phyloP scores from a whole-genome alignment of 2,329 filamentous ascomycete genomes.

The Penicillium rolfsii region DNA sequence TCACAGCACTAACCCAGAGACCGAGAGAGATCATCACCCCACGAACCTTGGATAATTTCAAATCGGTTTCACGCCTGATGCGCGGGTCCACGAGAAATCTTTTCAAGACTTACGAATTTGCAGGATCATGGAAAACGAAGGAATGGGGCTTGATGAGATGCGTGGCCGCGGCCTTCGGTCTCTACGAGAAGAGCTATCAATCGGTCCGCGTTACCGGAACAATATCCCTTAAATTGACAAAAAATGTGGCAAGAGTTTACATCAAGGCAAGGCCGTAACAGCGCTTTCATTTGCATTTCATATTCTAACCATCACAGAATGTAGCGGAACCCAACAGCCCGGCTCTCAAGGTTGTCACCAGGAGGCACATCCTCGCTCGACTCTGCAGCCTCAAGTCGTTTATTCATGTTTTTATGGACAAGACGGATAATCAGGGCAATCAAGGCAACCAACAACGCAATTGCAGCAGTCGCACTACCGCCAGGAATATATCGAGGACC shows the following conservation, averaged over 20 bases:
- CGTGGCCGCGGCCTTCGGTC: too few relatives aligned
- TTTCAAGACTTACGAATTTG: too few relatives aligned
- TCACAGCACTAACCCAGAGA: conserved; percentile 6
- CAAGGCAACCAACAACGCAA: conserved; percentile 41
- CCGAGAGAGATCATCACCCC: conserved; percentile 50
- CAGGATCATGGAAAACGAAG: too few relatives aligned
- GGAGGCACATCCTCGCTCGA: neutral
- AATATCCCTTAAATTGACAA: too few relatives aligned
- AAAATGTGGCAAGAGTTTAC: neutral
- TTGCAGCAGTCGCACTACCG: conserved; percentile 40
- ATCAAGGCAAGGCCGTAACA: neutral
- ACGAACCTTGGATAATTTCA: conserved; percentile 57
- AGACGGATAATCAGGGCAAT: conserved; percentile 41
- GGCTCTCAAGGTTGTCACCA: neutral
- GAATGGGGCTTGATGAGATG: too few relatives aligned
- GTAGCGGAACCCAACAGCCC: neutral
- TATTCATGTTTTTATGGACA: conserved; percentile 41
- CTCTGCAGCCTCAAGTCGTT: conserved; percentile 33
- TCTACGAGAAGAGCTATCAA: too few relatives aligned
- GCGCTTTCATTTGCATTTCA: neutral
- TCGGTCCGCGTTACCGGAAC: too few relatives aligned
- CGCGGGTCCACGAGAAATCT: conserved; percentile 55
- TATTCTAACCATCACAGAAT: neutral
- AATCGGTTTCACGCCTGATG: conserved; percentile 61
- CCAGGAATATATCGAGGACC: conserved; percentile 45